Base-by-base conservation (phyloP, 1,284 basidiomycete genomes). In the Cryptococcus sp. region DNA sequence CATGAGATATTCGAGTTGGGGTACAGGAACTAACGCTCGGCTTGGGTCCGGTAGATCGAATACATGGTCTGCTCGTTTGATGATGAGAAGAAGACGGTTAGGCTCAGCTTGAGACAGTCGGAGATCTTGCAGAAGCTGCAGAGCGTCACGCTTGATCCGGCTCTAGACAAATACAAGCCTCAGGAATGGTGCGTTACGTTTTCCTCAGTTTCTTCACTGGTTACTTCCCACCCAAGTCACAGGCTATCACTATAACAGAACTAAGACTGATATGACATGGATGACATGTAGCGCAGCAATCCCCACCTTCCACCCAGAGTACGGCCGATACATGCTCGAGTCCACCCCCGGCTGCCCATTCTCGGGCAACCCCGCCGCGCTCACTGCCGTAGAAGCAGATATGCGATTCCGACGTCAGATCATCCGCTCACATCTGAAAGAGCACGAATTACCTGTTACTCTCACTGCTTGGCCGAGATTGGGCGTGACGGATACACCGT, bases 261-360 rank as follows among this genome's bases (percentile, higher is more conserved):
- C 20, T 8, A 8, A 35, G 4, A 35, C 30, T 35, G 30, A 35
- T 35, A 10, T 5, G 30, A 35, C 10, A 8, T 35, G 30, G 22
- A 13, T 41, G 6, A 25, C 5, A 30, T 27, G n/a, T 69, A 93
- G 90, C 49, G 81, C 85, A 39, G 83, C 86, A 20, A 84, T 93
- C 25, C 93, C 94, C 3, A 91, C 88, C n/a, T 99, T 96, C 75
- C 96, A 99, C 75, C 95, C 95, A 16, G 96, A 99, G 78, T 99
- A 95, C 80, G 96, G 95, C 50, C 86, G 94, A 43, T 99, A 92
- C 82, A 99, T 99, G 96, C 84, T 99, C 57, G 96, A 99, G 79
- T 93, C 92, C 7, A 99, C 95, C 0, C 96, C 96, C 0, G 96
- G 96, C 3, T 85, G 85, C 45, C 96, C 96, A 1, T 99, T 97